Evolutionary conservation across 78 protist genomes (phyloP).

Genomic region (Dictyostelium firmibasis): DNA sequence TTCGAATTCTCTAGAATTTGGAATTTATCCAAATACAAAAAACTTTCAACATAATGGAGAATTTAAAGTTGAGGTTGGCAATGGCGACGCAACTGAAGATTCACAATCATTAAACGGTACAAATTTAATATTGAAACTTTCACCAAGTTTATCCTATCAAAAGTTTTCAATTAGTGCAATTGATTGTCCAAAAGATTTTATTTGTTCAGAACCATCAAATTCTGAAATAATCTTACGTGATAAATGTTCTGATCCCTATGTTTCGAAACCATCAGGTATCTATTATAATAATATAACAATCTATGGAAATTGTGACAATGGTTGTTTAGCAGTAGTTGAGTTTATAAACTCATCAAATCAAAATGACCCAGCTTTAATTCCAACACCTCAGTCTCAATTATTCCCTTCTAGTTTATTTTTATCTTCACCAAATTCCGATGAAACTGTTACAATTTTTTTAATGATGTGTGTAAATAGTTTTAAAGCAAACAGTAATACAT

Average conservation of each 20-base stretch:
- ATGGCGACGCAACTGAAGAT: not conserved
- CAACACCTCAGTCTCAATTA: not conserved
- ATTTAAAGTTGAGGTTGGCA: slow-evolving; percentile 16
- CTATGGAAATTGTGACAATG: not conserved
- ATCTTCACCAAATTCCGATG: not conserved
- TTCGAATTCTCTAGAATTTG: not conserved
- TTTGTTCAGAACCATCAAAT: not conserved
- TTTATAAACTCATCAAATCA: not conserved
- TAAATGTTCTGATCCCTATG: not conserved
- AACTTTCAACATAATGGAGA: not conserved
- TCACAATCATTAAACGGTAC: not conserved
- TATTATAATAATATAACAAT: slow-evolving; percentile 12
- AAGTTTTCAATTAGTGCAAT: not conserved
- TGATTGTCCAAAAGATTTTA: slow-evolving; percentile 11
- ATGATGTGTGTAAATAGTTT: not conserved
- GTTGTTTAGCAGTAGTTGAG: not conserved
- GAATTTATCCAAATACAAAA: not conserved
- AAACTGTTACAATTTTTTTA: not conserved
- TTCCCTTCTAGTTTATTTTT: not conserved
- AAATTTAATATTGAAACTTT: not conserved
- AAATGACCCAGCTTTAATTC: not conserved
- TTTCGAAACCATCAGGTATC: not conserved
- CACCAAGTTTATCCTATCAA: not conserved
- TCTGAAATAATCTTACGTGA: not conserved
- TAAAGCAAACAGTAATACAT: not conserved